Base-by-base conservation (phyloP, 441 rosid species). In the Croton setiger region DNA sequence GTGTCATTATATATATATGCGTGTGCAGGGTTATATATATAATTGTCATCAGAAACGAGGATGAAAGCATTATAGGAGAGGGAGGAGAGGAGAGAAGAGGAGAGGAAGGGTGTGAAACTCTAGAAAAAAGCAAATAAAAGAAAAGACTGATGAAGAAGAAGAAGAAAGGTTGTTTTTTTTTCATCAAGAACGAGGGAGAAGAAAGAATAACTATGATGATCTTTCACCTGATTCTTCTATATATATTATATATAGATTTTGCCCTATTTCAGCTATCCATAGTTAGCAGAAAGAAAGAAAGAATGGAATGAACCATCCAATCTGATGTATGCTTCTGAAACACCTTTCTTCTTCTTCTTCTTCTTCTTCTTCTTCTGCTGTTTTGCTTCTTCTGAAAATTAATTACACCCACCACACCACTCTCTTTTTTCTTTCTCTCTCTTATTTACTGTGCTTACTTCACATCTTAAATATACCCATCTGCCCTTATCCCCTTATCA, bases 131-230 rank as follows among this genome's bases (percentile, higher is more conserved):
- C 31, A 27, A 27, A 27, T 1, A 27, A 39, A 74, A 47, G 78
- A 74, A 74, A 75, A 64, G 74, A 74, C 72, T 44, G 72, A 60
- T 63, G 78, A 23, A 27, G 31, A 27, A 27, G 31, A 27, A 2
- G 20, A 35, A 48, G n/a, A 17, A 45, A 59, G 64, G 33, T 5
- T 66, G 21, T 27, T 27, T 27, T 27, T 27, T 27, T 27, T 75
- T 71, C 81, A 71, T 70, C 79, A 70, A 69, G 60, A 78, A 83
- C 82, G 86, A 76, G 83, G 83, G 58, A 0, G 39, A 11, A 33
- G 72, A 58, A 31, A 71, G 76, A 76, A 80, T 74, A 74, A 74
- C 68, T 56, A 79, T 79, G 81, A 76, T 84, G 75, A 63, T 70
- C 31, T 27, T 27, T 27, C 31, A 0, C 49, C 57, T 66, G 51